These are phyloP conservation scores for Fusarium goolgardi DNA, from an alignment of 2,329 filamentous ascomycete genomes.

Conservation along the genomic window DNA sequence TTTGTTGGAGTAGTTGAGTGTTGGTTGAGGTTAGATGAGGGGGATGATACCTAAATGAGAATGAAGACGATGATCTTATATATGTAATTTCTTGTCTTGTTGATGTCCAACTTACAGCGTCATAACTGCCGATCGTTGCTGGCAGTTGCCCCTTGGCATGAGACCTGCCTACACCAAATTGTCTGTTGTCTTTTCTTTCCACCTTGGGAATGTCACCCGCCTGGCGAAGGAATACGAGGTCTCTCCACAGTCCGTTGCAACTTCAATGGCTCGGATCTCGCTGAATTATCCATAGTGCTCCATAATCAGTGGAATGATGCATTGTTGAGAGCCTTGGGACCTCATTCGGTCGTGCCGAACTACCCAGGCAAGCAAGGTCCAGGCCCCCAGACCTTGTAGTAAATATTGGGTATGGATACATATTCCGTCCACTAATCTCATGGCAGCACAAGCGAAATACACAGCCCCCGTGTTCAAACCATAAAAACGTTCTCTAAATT, in stretches of 20 bases:
- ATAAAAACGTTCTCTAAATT: not conserved
- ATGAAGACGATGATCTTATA: conserved; percentile 14
- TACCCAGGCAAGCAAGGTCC: not conserved
- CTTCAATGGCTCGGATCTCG: not conserved
- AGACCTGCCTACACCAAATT: not conserved
- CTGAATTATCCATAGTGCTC: not conserved
- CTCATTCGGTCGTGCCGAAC: not conserved
- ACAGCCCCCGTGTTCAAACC: not conserved
- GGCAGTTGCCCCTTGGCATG: not conserved
- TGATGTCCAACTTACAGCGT: not conserved
- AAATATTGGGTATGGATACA: not conserved
- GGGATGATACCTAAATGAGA: not conserved
- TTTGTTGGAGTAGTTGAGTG: not conserved
- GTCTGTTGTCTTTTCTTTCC: not conserved
- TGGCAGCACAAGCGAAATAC: not conserved
- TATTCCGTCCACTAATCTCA: not conserved
- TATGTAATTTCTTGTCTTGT: not conserved
- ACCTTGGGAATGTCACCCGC: not conserved
- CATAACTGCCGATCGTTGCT: conserved; percentile 3
- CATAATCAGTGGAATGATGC: not conserved
- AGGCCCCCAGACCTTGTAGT: not conserved
- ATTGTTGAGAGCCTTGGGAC: not conserved
- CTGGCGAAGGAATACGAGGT: conserved; percentile 16
- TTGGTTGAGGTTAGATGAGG: conserved; percentile 1
- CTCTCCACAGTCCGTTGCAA: not conserved